Conservation (phyloP, 345 rosid species). For the Syzygium aqueum region DNA sequence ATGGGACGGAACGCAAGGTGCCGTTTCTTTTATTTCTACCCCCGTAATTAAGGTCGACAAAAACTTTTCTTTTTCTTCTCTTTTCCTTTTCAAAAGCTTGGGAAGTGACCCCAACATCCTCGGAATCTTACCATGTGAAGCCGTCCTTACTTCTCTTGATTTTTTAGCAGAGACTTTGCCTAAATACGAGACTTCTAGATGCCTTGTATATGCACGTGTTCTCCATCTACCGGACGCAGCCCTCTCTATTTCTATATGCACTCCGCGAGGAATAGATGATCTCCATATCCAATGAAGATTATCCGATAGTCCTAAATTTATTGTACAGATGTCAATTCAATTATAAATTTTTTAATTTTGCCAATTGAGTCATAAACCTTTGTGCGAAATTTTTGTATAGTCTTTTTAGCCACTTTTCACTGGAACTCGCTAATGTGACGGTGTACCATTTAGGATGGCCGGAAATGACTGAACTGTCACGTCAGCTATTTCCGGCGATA, state of each 20-base stretch:
- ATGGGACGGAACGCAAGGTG: neutral
- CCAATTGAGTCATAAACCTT: neutral
- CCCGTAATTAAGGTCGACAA: neutral
- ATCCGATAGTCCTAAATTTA: fast-evolving
- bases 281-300: neutral
- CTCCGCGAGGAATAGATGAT: neutral
- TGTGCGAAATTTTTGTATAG: fast-evolving
- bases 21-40: neutral
- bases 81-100: neutral
- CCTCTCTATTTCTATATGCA: neutral
- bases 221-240: neutral
- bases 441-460: neutral
- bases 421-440: neutral
- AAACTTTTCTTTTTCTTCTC: neutral
- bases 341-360: neutral
- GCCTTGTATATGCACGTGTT: neutral
- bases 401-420: fast-evolving
- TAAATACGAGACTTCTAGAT: neutral
- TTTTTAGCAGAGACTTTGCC: neutral
- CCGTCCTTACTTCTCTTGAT: neutral
- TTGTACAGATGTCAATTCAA: neutral
- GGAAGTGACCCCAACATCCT: neutral
- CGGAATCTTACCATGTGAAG: neutral
- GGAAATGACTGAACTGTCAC: neutral
- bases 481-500: neutral